Evolutionary conservation across 139 green algal species (phyloP), one percentile per base, ranked within the genome.

Genomic region (Chlamydomonas incerta): DNA sequence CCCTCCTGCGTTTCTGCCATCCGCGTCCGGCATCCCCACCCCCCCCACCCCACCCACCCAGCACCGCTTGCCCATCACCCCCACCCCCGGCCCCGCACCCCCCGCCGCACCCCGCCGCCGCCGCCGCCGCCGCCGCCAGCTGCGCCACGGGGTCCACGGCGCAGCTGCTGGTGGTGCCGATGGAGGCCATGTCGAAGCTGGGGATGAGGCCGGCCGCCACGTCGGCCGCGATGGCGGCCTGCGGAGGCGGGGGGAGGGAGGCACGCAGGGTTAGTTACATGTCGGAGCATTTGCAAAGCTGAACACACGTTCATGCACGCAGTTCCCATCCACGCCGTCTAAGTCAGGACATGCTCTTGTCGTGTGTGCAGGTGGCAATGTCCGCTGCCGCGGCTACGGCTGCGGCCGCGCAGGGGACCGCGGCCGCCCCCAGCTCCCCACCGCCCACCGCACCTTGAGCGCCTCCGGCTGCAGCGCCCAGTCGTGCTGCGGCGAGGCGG

Each of bases 131-230:
- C 41, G 41, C 41, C 41, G 41, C 41, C 57, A 63, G 57, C 57
- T 63, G 23, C 57, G 57, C 57, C 57, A 63, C 57, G 4, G 57
- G 20, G 20, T 23, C 23, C 20, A 63, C 57, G 31, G 95, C 83
- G 67, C 92, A 95, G 15, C 87, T 93, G 68, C 85, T 93, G 14
- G 95, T 98, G 23, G 94, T 98, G 37, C 96, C 96, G 6, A 97
- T 88, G 18, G 93, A 97, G n/a, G 91, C 93, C 47, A 74, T 84
- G 0, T 94, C 41, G 70, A 94, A 98, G 90, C 92, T 97, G 47
- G 96, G 95, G 11, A 96, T 60, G 20, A 97, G 90, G 0, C 96
- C 95, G 0, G 55, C 50, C 17, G 46, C 52, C 29, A 92, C 24
- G 90, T 98, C 96, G 15, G 85, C 87, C 1, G 85, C 20, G 0